These are phyloP conservation scores for Fusarium irregulare DNA, from an alignment of 2,329 filamentous ascomycete genomes.

Conservation along the genomic window DNA sequence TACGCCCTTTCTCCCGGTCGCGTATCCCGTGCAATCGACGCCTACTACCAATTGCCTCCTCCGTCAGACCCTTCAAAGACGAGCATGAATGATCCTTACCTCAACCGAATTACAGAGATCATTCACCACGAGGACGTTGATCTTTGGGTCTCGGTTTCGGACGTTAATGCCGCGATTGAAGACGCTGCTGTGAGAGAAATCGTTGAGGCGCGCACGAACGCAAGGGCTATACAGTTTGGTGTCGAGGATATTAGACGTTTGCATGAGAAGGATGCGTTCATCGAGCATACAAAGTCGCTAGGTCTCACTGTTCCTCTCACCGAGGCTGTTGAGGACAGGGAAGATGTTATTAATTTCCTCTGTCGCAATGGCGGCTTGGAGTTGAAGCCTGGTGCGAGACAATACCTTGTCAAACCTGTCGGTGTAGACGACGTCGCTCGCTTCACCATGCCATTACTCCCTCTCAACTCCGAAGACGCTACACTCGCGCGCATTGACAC, in stretches of 20 bases:
- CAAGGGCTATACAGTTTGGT: constrained; percentile 73
- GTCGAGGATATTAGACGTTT: constrained; percentile 66
- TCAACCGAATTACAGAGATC: constrained; percentile 66
- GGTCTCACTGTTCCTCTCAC: constrained; percentile 66
- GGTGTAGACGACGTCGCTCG: constrained; percentile 70
- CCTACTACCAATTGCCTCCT: constrained; percentile 62
- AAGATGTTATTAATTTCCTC: constrained; percentile 66
- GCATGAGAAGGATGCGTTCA: constrained; percentile 74
- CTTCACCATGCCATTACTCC: constrained; percentile 73
- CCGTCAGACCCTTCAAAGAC: constrained; percentile 31
- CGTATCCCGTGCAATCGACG: constrained; percentile 66
- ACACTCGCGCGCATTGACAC: constrained; percentile 66
- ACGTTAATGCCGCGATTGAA: constrained; percentile 72
- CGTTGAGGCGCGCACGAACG: constrained; percentile 67
- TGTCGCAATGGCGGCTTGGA: constrained; percentile 44
- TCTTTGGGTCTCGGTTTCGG: constrained; percentile 80
- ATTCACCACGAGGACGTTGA: constrained; percentile 71
- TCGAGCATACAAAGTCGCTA: constrained; percentile 64
- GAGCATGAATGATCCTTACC: constrained; percentile 60
- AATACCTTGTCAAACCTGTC: constrained; percentile 75
- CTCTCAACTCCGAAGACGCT: constrained; percentile 61
- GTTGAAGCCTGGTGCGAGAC: constrained; percentile 44
- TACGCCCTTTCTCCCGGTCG: constrained; percentile 64
- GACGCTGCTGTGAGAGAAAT: constrained; percentile 73
- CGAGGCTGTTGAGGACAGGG: constrained; percentile 63